Evolutionary conservation across 805 yeast species (phyloP), one percentile per base, ranked within the genome.

Genomic region (Zygosaccharomyces bisporus): DNA sequence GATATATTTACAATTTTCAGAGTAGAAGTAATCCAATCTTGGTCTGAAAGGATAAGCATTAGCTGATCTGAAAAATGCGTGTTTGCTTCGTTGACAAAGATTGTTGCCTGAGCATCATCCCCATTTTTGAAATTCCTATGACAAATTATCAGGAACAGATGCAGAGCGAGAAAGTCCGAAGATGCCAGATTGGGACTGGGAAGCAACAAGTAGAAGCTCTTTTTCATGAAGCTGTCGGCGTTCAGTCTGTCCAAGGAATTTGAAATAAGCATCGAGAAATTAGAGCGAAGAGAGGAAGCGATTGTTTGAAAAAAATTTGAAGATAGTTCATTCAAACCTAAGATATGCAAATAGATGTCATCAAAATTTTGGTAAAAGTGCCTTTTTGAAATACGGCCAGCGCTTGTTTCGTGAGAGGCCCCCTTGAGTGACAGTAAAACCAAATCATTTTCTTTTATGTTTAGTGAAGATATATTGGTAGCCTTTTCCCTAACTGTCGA

Each of bases 401-500:
- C 54, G 27, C 43, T 49, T 9, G 32, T 39, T 24, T 57, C 58
- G 41, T 53, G 51, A 5, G 55, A 45, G 2, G 62, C 56, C 10
- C 66, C 66, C 23, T 56, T 58, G 6, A 61, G 27, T 1, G 67
- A 59, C 5, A 63, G 24, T 4, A 62, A 38, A 10, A 59, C 45
- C 12, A 59, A 19, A 42, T 57, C 60, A 1, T 52, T 41, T 3
- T 34, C 40, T 16, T 48, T 41, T 14, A 44, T 23, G 10, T 52
- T 39, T 29, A 57, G 39, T 1, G 59, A 48, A 2, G 40, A 34
- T 9, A 63, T 51, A 41, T 58, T 57, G 1, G 49, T 36, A 2
- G 61, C 63, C 37, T 61, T 60, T 36, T 61, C 67, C 29, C 57
- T 50, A 7, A 55, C 43, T 3, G 66, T 56, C 2, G 66, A 59